phyloP scores from a whole-genome alignment of 768 basidiomycete species.

The Nidularia pulvinata region DNA sequence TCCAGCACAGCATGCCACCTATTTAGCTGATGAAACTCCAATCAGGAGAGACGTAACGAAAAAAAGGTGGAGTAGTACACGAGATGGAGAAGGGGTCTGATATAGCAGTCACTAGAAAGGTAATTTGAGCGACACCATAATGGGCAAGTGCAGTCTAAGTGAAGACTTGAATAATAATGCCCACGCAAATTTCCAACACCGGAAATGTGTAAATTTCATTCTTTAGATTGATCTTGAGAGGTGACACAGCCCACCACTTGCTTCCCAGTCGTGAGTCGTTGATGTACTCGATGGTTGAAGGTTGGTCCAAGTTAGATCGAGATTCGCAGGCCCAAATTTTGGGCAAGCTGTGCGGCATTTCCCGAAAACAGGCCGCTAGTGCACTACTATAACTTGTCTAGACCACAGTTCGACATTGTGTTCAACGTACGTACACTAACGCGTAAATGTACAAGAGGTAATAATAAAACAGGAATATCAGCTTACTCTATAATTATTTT shows the following conservation, averaged over 20 bases:
- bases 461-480: no score
- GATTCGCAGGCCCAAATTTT: no score
- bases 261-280: no score
- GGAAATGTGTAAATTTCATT: constrained; percentile 74
- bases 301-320: no score
- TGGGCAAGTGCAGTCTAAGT: constrained; percentile 61
- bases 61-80: constrained; percentile 75
- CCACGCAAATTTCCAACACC: constrained; percentile 74
- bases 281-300: no score
- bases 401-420: no score
- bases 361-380: no score
- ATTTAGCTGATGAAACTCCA: constrained; percentile 60
- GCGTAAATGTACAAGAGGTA: no score
- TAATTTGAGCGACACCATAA: constrained; percentile 62
- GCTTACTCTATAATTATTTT: no score
- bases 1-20: constrained; percentile 51
- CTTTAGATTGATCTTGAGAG: constrained; percentile 33
- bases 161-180: constrained; percentile 18
- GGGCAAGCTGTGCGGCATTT: no score
- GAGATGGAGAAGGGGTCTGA: constrained; percentile 69
- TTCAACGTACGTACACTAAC: no score
- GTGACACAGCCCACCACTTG: constrained; percentile 36
- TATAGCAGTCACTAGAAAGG: background rate
- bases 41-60: constrained; percentile 70
- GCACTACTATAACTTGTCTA: no score